Evolutionary conservation across 208 protist species (phyloP).

Genomic region (Acanthamoeba healyi): DNA sequence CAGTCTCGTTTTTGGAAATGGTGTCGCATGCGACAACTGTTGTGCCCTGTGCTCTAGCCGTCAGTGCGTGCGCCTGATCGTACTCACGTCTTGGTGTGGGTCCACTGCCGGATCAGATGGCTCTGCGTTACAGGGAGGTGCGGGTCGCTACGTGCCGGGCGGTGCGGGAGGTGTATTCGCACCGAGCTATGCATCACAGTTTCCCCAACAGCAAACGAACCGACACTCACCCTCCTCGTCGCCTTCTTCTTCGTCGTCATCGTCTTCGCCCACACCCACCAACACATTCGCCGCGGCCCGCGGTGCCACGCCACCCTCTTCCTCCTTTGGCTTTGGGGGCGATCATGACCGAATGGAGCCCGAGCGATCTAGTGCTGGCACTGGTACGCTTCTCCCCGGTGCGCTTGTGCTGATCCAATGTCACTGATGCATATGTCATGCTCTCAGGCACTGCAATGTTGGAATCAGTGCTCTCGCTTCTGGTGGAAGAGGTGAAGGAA

Average conservation of each 20-base stretch:
- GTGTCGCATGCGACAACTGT: too few species aligned
- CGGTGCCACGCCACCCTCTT: background rate
- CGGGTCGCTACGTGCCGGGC: background rate
- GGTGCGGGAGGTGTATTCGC: background rate
- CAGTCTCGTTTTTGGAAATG: too few species aligned
- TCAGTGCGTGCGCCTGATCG: too few species aligned
- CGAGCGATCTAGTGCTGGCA: too few species aligned
- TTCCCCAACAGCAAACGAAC: background rate
- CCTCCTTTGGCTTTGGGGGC: background rate
- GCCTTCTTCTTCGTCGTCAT: background rate
- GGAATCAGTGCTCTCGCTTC: slow-evolving; percentile 51
- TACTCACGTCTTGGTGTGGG: too few species aligned
- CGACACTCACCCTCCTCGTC: background rate
- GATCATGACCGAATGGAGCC: background rate
- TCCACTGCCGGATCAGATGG: too few species aligned
- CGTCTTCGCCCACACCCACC: too few species aligned
- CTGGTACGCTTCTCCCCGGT: too few species aligned
- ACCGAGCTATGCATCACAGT: background rate
- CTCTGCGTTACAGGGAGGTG: background rate
- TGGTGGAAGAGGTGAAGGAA: slow-evolving; percentile 67
- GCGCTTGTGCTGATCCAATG: background rate
- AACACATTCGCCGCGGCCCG: background rate
- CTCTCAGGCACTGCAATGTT: background rate
- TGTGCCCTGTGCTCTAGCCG: too few species aligned
- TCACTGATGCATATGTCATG: background rate